These are phyloP conservation scores for Schizosaccharomyces lindneri DNA, from an alignment of 805 yeast species.

Conservation along the genomic window DNA sequence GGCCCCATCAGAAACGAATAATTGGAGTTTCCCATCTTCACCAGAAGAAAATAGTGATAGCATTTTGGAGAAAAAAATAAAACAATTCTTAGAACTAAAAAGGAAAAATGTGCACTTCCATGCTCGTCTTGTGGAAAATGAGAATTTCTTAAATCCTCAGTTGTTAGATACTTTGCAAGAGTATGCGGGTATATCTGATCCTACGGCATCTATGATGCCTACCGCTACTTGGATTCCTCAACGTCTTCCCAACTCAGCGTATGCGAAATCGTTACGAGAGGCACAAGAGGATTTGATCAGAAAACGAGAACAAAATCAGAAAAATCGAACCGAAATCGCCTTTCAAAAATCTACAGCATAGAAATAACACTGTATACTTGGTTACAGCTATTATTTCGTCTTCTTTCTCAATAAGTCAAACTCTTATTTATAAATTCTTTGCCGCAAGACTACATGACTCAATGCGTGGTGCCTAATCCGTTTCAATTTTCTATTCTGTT, in stretches of 20 bases:
- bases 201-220: neutral
- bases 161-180: neutral
- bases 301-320: neutral
- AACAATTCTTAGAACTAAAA: neutral
- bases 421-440: too few relatives aligned
- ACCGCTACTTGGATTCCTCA: neutral
- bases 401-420: too few relatives aligned
- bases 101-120: slow-evolving; percentile 10
- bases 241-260: neutral
- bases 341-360: neutral
- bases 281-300: neutral
- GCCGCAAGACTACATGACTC: too few relatives aligned
- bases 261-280: neutral
- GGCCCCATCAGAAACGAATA: neutral
- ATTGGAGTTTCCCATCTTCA: neutral
- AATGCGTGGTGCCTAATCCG: too few relatives aligned
- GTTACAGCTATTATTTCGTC: too few relatives aligned
- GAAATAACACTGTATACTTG: neutral
- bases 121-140: neutral
- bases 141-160: neutral
- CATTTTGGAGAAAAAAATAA: neutral
- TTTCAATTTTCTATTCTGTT: too few relatives aligned
- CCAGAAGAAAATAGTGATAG: neutral
- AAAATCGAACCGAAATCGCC: neutral
- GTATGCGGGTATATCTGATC: neutral